Conservation (phyloP, 441 rosid genomes). For the Biscutella laevigata region DNA sequence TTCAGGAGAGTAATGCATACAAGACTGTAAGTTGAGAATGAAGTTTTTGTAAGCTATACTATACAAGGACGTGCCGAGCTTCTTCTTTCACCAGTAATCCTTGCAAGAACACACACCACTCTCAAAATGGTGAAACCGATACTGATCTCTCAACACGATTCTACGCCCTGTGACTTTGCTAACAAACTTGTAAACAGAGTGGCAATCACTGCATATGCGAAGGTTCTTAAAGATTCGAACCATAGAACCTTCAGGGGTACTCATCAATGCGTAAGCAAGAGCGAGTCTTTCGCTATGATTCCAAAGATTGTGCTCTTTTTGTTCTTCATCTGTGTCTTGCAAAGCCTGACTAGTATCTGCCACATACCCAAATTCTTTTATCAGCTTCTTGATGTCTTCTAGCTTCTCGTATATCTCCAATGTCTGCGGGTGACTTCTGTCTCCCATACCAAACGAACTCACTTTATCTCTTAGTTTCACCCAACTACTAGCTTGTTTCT, state of each 20-base stretch:
- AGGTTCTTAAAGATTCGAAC: constrained; percentile 72
- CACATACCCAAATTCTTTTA: constrained; percentile 66
- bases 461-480: constrained; percentile 58
- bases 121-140: constrained; percentile 68
- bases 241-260: constrained; percentile 44
- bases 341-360: constrained; percentile 64
- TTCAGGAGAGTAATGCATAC: not conserved
- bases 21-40: not conserved
- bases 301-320: constrained; percentile 80
- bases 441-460: constrained; percentile 64
- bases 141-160: constrained; percentile 59
- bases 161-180: constrained; percentile 40
- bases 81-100: constrained; percentile 54
- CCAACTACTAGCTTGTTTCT: constrained; percentile 90
- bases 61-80: not conserved
- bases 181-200: constrained; percentile 61
- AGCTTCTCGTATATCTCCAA: constrained; percentile 49
- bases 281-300: constrained; percentile 83
- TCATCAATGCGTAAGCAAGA: constrained; percentile 66
- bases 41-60: not conserved
- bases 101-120: constrained; percentile 64
- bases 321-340: constrained; percentile 86
- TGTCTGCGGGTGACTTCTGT: constrained; percentile 49
- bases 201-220: constrained; percentile 75
- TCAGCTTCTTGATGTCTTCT: constrained; percentile 66